A percentile compares a stretch with the other conserved stretches of the same genome.
Conservation (phyloP, 805 yeast species). For the fission yeast (Schizosaccharomyces pombe) region DNA sequence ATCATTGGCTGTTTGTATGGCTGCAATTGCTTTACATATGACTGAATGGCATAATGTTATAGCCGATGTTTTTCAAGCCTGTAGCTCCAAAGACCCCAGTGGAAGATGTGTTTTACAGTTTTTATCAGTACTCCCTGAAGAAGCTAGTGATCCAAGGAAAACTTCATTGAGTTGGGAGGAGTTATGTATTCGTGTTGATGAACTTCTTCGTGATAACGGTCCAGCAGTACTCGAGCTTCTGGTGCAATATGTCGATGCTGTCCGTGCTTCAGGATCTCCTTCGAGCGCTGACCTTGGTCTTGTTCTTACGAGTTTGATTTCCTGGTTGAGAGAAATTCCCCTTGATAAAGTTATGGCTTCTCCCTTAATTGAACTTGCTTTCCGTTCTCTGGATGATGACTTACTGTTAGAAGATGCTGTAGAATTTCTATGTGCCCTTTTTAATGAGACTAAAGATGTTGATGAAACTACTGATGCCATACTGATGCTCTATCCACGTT, state of each 20-base stretch:
- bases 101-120: constrained; percentile 44
- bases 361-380: constrained; percentile 44
- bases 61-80: constrained; percentile 33
- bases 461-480: constrained; percentile 27
- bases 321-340: constrained; percentile 80
- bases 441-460: constrained; percentile 61
- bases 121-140: constrained; percentile 76
- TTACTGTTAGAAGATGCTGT: constrained; percentile 62
- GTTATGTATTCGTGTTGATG: constrained; percentile 36
- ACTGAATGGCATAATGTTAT: constrained; percentile 50
- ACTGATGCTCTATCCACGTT: constrained; percentile 41
- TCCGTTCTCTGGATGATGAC: constrained; percentile 32
- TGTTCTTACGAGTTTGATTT: constrained; percentile 52
- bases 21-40: constrained; percentile 61
- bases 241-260: constrained; percentile 24
- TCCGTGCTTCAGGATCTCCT: constrained; percentile 8
- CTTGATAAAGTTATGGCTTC: constrained; percentile 41
- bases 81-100: constrained; percentile 20
- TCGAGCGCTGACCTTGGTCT: constrained; percentile 16
- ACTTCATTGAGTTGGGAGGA: constrained; percentile 68
- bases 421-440: constrained; percentile 63
- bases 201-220: constrained; percentile 42
- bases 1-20: constrained; percentile 60
- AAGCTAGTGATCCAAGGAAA: constrained; percentile 50
- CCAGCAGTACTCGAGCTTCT: constrained; percentile 43